A percentile compares a stretch with the other conserved stretches of the same genome.
phyloP scores from a whole-genome alignment of 352 stramenopile species.

The Globisporangium heterothallicum region DNA sequence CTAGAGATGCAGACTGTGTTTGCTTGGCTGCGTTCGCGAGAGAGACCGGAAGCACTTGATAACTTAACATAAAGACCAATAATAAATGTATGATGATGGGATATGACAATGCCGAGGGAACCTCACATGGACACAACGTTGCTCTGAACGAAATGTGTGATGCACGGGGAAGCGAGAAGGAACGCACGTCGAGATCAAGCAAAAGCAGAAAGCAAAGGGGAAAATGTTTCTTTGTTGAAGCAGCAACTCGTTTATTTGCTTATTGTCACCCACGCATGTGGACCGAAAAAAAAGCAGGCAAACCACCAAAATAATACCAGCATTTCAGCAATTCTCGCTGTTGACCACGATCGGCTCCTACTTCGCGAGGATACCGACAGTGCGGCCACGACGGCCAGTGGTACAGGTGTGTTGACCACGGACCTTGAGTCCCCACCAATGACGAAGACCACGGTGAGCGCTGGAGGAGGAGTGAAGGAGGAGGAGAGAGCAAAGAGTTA shows the following conservation, averaged over 20 bases:
- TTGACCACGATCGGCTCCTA: constrained; percentile 26
- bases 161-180: too few species aligned
- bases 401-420: constrained; percentile 99
- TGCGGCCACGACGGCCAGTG: constrained; percentile 92
- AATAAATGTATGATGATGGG: constrained; percentile 4
- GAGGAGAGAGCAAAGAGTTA: constrained; percentile 7
- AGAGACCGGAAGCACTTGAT: not conserved
- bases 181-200: not conserved
- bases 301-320: constrained; percentile 52
- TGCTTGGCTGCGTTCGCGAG: too few species aligned
- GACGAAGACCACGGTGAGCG: constrained; percentile 98
- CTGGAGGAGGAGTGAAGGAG: constrained; percentile 8
- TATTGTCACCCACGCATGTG: constrained; percentile 12
- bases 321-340: constrained; percentile 53
- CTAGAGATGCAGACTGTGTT: too few species aligned
- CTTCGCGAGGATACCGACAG: constrained; percentile 76
- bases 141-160: too few species aligned
- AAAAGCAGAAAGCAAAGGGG: not conserved
- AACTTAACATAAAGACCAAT: not conserved
- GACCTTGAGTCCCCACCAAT: constrained; percentile 99
- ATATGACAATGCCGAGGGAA: too few species aligned
- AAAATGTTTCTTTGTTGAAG: constrained; percentile 11
- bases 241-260: constrained; percentile 20
- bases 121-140: too few species aligned
- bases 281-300: constrained; percentile 12